Conservation (phyloP, 1,284 basidiomycete genomes). For the Salmacisia buchloeana region DNA sequence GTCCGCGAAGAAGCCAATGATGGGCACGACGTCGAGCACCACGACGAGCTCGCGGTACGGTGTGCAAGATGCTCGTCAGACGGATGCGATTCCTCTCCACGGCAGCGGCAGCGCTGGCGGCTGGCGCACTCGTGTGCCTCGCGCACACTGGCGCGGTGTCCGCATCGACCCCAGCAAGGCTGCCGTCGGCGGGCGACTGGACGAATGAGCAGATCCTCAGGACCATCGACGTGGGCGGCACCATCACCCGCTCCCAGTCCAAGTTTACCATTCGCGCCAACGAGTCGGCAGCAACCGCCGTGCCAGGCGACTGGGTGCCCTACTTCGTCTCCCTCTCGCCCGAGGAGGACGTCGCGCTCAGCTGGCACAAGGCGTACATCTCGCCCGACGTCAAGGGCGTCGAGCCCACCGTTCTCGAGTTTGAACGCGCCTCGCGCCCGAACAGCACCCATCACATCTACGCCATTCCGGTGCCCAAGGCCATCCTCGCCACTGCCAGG, state of each 20-base stretch:
- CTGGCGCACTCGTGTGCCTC: neutral
- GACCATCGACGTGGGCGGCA: conserved; percentile 34
- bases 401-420: conserved; percentile 17
- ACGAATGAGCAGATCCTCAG: conserved; percentile 27
- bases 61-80: neutral
- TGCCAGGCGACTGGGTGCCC: conserved; percentile 20
- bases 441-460: conserved; percentile 14
- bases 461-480: conserved; percentile 6
- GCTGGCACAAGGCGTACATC: conserved; percentile 10
- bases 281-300: conserved; percentile 22
- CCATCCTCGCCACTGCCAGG: conserved; percentile 12
- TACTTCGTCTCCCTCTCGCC: conserved; percentile 15
- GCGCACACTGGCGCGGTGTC: neutral
- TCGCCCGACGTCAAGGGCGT: conserved; percentile 25
- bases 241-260: conserved; percentile 19
- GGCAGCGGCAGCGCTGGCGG: neutral
- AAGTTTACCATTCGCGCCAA: conserved; percentile 29
- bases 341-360: conserved; percentile 4
- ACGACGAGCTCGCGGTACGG: no score
- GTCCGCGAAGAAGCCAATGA: neutral
- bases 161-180: conserved; percentile 7
- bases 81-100: neutral
- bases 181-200: conserved; percentile 20
- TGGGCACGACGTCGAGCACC: neutral
- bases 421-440: conserved; percentile 11